Base-by-base conservation (phyloP, 192 early-diverging fungal genomes). In the Rhizoclosmatium globosum region DNA sequence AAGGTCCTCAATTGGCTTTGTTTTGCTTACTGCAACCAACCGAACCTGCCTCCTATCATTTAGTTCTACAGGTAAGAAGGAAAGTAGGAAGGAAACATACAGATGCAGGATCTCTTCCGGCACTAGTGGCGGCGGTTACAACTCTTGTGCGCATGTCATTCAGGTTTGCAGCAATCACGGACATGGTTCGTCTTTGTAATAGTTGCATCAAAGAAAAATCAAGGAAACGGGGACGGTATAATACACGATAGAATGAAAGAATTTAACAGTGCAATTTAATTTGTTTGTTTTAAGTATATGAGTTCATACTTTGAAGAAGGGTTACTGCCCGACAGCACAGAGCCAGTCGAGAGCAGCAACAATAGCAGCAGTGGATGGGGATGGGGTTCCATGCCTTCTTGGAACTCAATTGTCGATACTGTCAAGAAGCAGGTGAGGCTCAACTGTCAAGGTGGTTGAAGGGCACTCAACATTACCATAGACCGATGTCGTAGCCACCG, bases 11-110 rank as follows among this genome's bases (percentile, higher is more conserved):
- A 85, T 87, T 17, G 97, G 95, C 84, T 98, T 98, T 50, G 91
- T 92, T 82, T 99, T 99, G 84, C 93, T 95, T 46, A 99, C 95
- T 0, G 98, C 97, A 0, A 99, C 98, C 50, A 99, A 83, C 0
- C 93, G 89, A 15, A 84, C 74, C 71, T 82, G 7, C 31, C 31
- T 31, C 31, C 31, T 31, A 31, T 31, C 0, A 31, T 31, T 31
- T 31, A 31, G 31, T 39, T 21, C 42, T 58, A 58, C n/a, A n/a
- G 13, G 1, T n/a, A 58, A 38, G 0, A 15, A 50, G 17, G 31
- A 31, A 31, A 31, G 31, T 31, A 31, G 31, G 31, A 31, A 31
- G 31, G 31, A 31, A 31, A 31, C 31, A 31, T 31, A 31, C 31
- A 48, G 9, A 6, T 7, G 47, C 50, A 38, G 13, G 21, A 11